Evolutionary conservation across 2,329 filamentous ascomycete genomes (phyloP), one percentile per base, ranked within the genome.

Genomic region (Pseudovirgaria hyperparasitica): DNA sequence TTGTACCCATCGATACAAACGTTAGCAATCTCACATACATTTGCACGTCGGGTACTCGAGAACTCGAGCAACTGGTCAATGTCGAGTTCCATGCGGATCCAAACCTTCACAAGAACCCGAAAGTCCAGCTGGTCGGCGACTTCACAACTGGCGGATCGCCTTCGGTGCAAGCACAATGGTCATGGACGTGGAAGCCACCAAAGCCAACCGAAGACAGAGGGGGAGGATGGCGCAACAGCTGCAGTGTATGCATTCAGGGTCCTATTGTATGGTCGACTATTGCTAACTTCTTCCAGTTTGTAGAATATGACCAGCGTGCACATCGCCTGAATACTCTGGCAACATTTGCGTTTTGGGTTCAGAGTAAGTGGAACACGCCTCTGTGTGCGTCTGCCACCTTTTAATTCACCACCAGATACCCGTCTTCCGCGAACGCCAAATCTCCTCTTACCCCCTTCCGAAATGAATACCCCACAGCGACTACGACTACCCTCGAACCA

Each of bases 41-140:
- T 35, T 87, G 87, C 52, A 87, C 82, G 22, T 82, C 86, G 1
- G 92, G 76, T 27, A 61, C 73, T 17, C 80, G 72, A 55, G 90
- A 98, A 45, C 72, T 98, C 28, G 90, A 96, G 47, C 94, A 90
- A 40, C 62, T 98, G 24, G 77, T 96, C 25, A 96, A 87, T 10
- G 70, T 86, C 42, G 90, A 98, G 54, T 96, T 98, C 45, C 85
- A 96, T 42, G 85, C 87, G 39, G 85, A 98, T 47, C 90, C 90
- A 1, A 98, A 98, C 47, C 63, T 98, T 30, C 90, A 98, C 62
- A 96, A 92, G 52, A 96, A 94, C 48, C 70, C 85, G 29, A 96
- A 96, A 48, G 90, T 98, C 20, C 80, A 92, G 45, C 67, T 96
- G 23, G 76, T 98, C n/a, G 90, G 90, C 3, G 85, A 93, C 51